Evolutionary conservation across 208 protist species (phyloP).

Genomic region (Crithidia thermophila): DNA sequence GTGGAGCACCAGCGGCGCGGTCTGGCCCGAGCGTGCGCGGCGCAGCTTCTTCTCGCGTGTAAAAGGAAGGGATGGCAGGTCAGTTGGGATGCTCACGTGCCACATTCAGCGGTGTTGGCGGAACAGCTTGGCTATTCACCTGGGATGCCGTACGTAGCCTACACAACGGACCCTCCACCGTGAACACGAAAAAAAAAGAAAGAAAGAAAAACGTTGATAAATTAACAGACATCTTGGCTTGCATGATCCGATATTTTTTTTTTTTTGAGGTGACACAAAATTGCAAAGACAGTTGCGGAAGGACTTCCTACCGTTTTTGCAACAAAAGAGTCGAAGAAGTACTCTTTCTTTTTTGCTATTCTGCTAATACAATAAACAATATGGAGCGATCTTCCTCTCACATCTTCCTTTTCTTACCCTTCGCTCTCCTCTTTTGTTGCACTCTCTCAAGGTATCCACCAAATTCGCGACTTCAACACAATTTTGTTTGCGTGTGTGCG

Average conservation of each 20-base stretch:
- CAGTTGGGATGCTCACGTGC: conserved; percentile 11
- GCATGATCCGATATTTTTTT: no score
- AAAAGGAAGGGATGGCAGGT: background rate
- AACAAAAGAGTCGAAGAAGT: background rate
- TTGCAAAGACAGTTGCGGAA: background rate
- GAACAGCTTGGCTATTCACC: conserved; percentile 10
- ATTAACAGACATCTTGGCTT: background rate
- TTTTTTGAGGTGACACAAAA: background rate
- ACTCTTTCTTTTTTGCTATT: no score
- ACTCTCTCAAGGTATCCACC: no score
- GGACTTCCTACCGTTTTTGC: background rate
- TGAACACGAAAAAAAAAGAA: background rate
- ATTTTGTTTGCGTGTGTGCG: no score
- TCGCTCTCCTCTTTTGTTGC: no score
- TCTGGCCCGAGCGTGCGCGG: conserved; percentile 11
- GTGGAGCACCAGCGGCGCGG: conserved; percentile 8
- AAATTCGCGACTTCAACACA: no score
- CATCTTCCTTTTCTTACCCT: conserved; percentile 2
- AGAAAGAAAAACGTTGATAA: background rate
- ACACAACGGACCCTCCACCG: background rate
- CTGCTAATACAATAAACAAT: no score
- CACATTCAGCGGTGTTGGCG: conserved; percentile 12
- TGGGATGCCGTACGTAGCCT: conserved; percentile 7
- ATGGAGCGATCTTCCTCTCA: no score
- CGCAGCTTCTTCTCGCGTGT: conserved; percentile 2